Base-by-base conservation (phyloP, 2,329 filamentous ascomycete species). In the Hypoxylon sp. region DNA sequence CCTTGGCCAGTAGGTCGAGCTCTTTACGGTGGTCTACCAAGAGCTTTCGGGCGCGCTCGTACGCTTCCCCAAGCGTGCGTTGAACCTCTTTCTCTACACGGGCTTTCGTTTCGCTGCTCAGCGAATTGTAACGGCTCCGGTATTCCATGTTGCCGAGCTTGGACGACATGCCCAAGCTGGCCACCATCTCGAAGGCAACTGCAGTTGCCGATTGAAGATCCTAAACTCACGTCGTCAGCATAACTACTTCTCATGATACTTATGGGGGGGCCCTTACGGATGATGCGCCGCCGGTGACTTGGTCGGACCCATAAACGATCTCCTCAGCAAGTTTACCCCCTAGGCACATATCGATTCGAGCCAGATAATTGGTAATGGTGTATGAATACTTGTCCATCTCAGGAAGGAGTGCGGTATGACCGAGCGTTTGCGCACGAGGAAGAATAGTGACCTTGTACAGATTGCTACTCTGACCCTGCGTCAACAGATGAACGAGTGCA, bases 361-460 rank as follows among this genome's bases (percentile, higher is more conserved):
- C 88, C 65, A 93, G 80, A 68, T 92, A 92, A 72, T 99, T 91
- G 52, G 86, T 86, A 67, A 92, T 92, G n/a, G 90, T 90, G 75
- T 87, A 87, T 10, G 91, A 95, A 70, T 97, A 92, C 75, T 93
- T 92, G 77, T 97, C 93, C 81, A 96, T 92, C 72, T 95, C 89
- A 0, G 93, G 93, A 20, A 99, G 81, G 74, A 89, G 89, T 63
- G 90, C 90, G 0, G 95, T 99, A 63, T 97, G 86, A 59, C 95
- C 95, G 6, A 98, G 82, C 20, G 90, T 86, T 69, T 88, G 87
- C 9, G 95, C 95, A 69, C 96, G 89, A 49, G 95, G 93, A 69
- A 99, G 89, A 68, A 99, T 96, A 0, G 95, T 99, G 46, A 97
- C 93, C 78, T 99, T 99, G 83, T 99, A 97, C 1, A 99, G 82